A percentile compares a stretch with the other conserved stretches of the same genome.
Evolutionary conservation across 192 early-diverging fungal genomes (phyloP).

Genomic region (Coemansia sp.): DNA sequence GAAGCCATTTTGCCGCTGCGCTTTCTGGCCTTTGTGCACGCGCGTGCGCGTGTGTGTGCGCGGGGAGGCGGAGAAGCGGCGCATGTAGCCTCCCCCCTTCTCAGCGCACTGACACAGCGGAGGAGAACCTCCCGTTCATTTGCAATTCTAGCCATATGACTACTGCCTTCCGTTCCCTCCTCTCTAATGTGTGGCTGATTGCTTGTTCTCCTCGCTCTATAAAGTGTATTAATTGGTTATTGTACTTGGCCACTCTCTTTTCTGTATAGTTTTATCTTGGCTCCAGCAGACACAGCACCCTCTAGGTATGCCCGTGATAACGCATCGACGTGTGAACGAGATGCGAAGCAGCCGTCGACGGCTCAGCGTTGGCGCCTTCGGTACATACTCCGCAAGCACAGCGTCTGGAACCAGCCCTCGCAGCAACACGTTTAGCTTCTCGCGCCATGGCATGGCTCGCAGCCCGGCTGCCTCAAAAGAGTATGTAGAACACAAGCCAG

Average conservation of each 20-base stretch:
- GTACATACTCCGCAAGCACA: conserved; percentile 12
- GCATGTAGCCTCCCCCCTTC: neutral
- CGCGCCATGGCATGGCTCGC: conserved; percentile 16
- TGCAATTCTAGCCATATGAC: neutral
- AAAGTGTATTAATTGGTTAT: conserved; percentile 5
- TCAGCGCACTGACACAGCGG: neutral
- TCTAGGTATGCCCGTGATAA: conserved; percentile 48
- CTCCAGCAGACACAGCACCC: neutral
- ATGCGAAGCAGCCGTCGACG: conserved; percentile 51
- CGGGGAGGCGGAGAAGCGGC: neutral
- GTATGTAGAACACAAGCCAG: conserved; percentile 16
- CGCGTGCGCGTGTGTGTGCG: neutral
- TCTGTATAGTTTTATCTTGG: neutral
- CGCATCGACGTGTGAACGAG: conserved; percentile 49
- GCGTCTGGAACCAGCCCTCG: conserved; percentile 3
- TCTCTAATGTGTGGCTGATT: conserved; percentile 8
- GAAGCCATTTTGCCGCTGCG: neutral
- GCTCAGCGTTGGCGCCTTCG: conserved; percentile 46
- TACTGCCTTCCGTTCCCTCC: neutral
- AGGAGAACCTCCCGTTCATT: neutral
- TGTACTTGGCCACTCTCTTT: neutral
- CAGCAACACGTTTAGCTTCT: conserved; percentile 4
- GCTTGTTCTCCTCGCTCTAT: conserved; percentile 8
- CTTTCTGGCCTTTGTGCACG: neutral
- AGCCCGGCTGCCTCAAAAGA: conserved; percentile 23